Conservation (phyloP, 352 stramenopile genomes). For the Phytophthora sp. region DNA sequence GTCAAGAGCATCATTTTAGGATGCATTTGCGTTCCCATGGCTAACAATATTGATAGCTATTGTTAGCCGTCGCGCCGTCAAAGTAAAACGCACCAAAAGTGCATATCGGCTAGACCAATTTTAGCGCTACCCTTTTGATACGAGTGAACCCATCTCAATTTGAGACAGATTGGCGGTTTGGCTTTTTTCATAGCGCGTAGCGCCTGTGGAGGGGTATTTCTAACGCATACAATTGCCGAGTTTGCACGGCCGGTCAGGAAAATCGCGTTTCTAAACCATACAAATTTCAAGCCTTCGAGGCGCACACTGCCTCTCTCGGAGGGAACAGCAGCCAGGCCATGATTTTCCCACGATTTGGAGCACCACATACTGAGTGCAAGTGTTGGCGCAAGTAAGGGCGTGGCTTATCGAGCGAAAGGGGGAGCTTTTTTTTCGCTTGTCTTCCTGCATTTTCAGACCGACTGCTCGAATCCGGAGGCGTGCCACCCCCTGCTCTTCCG, state of each 20-base stretch:
- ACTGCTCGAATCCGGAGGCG: conserved; percentile 31
- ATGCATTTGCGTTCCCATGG: no score
- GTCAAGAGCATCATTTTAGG: no score
- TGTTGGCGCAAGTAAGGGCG: conserved; percentile 27
- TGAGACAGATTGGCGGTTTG: no score
- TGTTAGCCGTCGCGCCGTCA: no score
- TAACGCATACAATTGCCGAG: conserved; percentile 1
- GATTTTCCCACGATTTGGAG: conserved; percentile 25
- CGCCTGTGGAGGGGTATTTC: background rate
- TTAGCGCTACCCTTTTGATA: no score
- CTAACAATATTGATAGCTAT: no score
- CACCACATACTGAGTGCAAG: conserved; percentile 16
- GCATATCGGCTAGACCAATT: no score
- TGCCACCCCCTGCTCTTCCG: conserved; percentile 9
- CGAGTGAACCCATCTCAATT: no score
- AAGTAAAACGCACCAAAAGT: no score
- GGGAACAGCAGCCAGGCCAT: conserved; percentile 32
- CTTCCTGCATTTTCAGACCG: conserved; percentile 38
- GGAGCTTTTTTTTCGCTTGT: conserved; percentile 38
- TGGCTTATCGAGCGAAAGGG: conserved; percentile 20
- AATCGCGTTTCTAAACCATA: conserved; percentile 23
- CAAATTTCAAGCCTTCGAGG: conserved; percentile 19
- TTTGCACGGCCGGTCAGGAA: background rate
- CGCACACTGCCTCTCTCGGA: conserved; percentile 38
- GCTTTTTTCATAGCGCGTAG: no score